phyloP scores from a whole-genome alignment of 495 filamentous ascomycete species.

The Penicillium paradoxum region DNA sequence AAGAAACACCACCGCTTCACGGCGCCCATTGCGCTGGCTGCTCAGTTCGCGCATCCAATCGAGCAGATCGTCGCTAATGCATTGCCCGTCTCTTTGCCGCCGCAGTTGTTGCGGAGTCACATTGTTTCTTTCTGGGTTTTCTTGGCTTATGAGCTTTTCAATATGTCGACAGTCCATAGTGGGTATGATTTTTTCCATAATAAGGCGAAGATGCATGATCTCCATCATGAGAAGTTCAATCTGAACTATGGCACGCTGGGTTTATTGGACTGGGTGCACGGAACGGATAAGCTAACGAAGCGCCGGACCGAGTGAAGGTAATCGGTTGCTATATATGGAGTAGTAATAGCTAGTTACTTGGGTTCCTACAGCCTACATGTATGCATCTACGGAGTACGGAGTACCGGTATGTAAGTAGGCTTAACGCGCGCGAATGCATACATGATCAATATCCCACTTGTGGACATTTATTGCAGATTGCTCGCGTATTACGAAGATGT shows the following conservation, averaged over 20 bases:
- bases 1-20: slow-evolving; percentile 56
- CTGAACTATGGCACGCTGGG: slow-evolving; percentile 35
- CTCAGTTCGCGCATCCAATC: slow-evolving; percentile 55
- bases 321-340: not conserved
- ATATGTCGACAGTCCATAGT: slow-evolving; percentile 50
- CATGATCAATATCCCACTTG: too few species aligned
- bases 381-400: too few species aligned
- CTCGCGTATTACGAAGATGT: too few species aligned
- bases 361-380: too few species aligned
- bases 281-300: slow-evolving; percentile 28
- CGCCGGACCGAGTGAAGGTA: slow-evolving; percentile 11
- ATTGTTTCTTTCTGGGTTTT: slow-evolving; percentile 51
- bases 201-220: slow-evolving; percentile 48
- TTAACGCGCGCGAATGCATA: too few species aligned
- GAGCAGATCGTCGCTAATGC: slow-evolving; percentile 54
- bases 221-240: slow-evolving; percentile 43
- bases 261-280: slow-evolving; percentile 35
- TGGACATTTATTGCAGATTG: too few species aligned
- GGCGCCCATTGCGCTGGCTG: slow-evolving; percentile 52
- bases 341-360: too few species aligned
- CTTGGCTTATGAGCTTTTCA: slow-evolving; percentile 40
- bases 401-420: too few species aligned
- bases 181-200: slow-evolving; percentile 49
- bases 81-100: slow-evolving; percentile 49
- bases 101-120: slow-evolving; percentile 42